These are phyloP conservation scores for Hyphopichia homilentoma DNA, from an alignment of 805 yeast species.

Conservation along the genomic window DNA sequence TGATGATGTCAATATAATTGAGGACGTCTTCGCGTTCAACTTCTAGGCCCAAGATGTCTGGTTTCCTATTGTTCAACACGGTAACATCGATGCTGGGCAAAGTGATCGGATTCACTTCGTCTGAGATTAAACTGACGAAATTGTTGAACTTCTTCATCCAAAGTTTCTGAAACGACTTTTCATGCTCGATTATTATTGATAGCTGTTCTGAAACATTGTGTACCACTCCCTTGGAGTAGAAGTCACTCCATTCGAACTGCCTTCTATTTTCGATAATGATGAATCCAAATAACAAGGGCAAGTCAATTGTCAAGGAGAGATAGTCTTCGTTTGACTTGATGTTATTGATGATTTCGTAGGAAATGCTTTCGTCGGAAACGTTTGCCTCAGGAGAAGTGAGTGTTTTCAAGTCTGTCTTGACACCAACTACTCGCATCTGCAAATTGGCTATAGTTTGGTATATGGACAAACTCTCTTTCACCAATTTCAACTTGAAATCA, in stretches of 20 bases:
- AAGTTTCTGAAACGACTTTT: constrained; percentile 46
- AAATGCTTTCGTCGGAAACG: constrained; percentile 3
- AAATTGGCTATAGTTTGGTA: constrained; percentile 31
- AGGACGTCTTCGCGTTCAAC: constrained; percentile 31
- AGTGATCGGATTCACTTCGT: constrained; percentile 6
- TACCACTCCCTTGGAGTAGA: constrained; percentile 36
- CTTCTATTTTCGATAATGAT: constrained; percentile 59
- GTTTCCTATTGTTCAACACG: constrained; percentile 21
- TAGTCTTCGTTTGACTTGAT: constrained; percentile 34
- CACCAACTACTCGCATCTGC: constrained; percentile 35
- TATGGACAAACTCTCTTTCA: constrained; percentile 17
- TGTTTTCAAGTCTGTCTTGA: constrained; percentile 24
- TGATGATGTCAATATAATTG: constrained; percentile 21
- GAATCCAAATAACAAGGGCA: constrained; percentile 72
- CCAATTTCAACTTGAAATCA: constrained; percentile 25
- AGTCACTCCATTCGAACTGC: constrained; percentile 54
- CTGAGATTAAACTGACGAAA: constrained; percentile 25
- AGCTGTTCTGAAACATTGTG: constrained; percentile 52
- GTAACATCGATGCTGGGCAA: constrained; percentile 37
- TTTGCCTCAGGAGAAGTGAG: constrained; percentile 16
- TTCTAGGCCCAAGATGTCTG: too few species aligned
- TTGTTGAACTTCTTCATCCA: constrained; percentile 66
- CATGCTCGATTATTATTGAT: constrained; percentile 55
- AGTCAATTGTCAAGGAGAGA: constrained; percentile 49
- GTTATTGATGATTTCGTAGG: constrained; percentile 17